Evolutionary conservation across 768 basidiomycete species (phyloP).

Genomic region (Phanerodontia chrysosporium): DNA sequence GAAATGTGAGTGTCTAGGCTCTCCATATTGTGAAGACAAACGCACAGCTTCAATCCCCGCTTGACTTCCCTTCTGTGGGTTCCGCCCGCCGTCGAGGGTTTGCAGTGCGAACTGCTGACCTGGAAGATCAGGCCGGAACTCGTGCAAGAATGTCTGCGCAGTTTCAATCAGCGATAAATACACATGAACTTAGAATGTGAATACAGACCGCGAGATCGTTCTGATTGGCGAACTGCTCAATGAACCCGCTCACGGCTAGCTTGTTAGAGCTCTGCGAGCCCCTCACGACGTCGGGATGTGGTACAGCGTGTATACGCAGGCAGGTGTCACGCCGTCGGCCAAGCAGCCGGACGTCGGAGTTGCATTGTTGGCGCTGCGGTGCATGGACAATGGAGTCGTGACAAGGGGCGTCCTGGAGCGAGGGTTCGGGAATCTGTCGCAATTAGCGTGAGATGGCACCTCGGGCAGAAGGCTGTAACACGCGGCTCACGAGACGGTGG

Average conservation of each 20-base stretch:
- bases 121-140: conserved; percentile 13
- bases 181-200: neutral
- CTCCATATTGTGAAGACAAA: conserved; percentile 18
- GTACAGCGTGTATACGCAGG: conserved; percentile 30
- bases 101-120: conserved; percentile 17
- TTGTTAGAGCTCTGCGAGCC: conserved; percentile 21
- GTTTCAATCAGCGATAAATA: neutral
- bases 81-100: conserved; percentile 49
- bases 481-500: conserved; percentile 22
- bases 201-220: conserved; percentile 30
- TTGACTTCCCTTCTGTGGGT: conserved; percentile 33
- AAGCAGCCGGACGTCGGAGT: conserved; percentile 21
- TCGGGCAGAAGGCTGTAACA: neutral
- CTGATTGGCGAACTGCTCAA: conserved; percentile 26
- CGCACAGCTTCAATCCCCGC: conserved; percentile 61
- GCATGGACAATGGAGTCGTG: conserved; percentile 13
- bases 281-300: conserved; percentile 19
- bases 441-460: neutral
- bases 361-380: conserved; percentile 9
- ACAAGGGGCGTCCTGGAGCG: neutral
- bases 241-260: conserved; percentile 32
- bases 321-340: conserved; percentile 21
- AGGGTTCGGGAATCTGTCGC: neutral
- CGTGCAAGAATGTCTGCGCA: conserved; percentile 44
- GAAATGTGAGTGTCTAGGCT: neutral